Evolutionary conservation across 1,139 yeast genomes (phyloP).

Genomic region (Blastobotrys illinoisensis): DNA sequence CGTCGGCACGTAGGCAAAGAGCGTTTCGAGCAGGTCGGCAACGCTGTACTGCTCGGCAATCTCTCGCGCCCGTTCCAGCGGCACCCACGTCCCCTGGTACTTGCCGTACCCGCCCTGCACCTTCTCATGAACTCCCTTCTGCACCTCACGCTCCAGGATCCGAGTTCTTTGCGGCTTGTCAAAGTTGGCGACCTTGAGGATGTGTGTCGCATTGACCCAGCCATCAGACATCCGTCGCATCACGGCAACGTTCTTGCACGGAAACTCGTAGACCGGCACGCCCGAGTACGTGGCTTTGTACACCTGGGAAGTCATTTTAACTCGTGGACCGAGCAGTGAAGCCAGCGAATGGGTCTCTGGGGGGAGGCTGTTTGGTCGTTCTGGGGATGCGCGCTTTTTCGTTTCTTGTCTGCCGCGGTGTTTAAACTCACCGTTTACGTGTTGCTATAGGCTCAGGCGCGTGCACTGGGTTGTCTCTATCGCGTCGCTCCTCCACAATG

Average conservation of each 20-base stretch:
- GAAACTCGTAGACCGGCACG: constrained; percentile 80
- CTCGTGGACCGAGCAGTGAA: not conserved
- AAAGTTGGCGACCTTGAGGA: constrained; percentile 86
- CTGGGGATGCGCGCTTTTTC: not conserved
- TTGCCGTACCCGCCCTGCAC: constrained; percentile 97
- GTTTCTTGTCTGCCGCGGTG: not conserved
- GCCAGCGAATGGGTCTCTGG: not conserved
- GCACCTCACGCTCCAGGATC: constrained; percentile 86
- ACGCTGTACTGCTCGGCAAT: constrained; percentile 71
- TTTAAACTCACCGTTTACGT: not conserved
- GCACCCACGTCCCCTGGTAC: constrained; percentile 98
- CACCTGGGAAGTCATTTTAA: constrained; percentile 10
- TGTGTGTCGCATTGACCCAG: constrained; percentile 98
- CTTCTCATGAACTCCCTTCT: constrained; percentile 80
- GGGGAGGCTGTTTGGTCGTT: not conserved
- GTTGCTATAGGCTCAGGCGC: not conserved
- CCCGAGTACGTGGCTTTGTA: constrained; percentile 37
- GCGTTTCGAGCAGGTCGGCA: constrained; percentile 54
- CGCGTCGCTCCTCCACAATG: not conserved
- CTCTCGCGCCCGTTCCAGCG: constrained; percentile 50
- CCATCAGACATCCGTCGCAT: constrained; percentile 90
- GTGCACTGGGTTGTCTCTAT: not conserved
- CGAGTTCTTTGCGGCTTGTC: constrained; percentile 93
- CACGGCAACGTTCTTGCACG: constrained; percentile 75
- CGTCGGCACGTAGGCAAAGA: constrained; percentile 46